Percentiles rank a stretch among this genome's conserved stretches.
phyloP scores from a whole-genome alignment of 176 grass and related monocot species.

The Melocanna baccifera region DNA sequence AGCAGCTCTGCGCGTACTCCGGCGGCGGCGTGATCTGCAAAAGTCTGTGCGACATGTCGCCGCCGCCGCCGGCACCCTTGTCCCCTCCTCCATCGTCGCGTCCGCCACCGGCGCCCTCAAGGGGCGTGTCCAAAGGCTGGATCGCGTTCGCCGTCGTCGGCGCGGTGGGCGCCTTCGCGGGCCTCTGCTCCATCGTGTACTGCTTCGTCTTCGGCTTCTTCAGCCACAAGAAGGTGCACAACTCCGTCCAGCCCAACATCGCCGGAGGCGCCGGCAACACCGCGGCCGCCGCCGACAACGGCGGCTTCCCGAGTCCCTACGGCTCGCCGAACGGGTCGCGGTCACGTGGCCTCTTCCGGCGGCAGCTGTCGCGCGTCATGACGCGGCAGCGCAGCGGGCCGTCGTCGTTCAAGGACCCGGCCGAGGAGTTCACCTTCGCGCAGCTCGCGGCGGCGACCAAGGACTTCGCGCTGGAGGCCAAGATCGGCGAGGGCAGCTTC shows the following conservation, averaged over 20 bases:
- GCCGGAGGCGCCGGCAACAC: neutral
- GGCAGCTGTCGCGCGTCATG: constrained; percentile 77
- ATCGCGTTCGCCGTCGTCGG: constrained; percentile 61
- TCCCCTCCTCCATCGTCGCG: constrained; percentile 8
- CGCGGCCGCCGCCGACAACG: neutral
- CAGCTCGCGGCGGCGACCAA: constrained; percentile 68
- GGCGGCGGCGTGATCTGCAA: constrained; percentile 49
- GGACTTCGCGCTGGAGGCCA: constrained; percentile 50
- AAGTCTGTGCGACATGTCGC: neutral
- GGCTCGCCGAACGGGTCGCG: constrained; percentile 50
- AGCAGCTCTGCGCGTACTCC: constrained; percentile 27
- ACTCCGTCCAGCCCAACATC: constrained; percentile 74
- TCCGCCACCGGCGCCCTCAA: neutral
- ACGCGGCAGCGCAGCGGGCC: constrained; percentile 89
- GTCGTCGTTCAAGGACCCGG: constrained; percentile 78
- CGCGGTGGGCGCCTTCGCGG: constrained; percentile 54
- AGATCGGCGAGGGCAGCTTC: constrained; percentile 86
- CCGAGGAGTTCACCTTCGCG: constrained; percentile 61
- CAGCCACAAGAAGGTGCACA: constrained; percentile 78
- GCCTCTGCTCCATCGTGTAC: constrained; percentile 62
- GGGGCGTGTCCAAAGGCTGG: constrained; percentile 33
- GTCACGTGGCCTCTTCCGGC: constrained; percentile 38
- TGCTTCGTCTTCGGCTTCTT: constrained; percentile 59
- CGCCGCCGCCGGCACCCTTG: neutral
- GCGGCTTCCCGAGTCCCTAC: constrained; percentile 34